Evolutionary conservation across 2,329 filamentous ascomycete genomes (phyloP).

Genomic region (Penicillium sp.): DNA sequence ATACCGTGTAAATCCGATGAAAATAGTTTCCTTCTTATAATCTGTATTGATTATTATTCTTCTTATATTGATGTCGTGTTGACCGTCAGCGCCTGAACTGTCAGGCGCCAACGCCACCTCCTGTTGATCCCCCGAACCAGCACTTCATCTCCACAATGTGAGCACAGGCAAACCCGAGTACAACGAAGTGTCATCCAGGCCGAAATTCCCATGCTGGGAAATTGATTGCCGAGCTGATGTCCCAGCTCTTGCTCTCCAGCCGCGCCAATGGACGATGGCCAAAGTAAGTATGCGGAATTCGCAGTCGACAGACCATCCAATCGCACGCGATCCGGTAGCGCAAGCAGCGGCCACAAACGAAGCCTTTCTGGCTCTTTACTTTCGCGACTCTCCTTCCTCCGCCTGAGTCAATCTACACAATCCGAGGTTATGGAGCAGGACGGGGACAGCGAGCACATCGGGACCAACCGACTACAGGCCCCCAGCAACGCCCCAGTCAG

Average conservation of each 20-base stretch:
- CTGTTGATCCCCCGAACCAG: slow-evolving; percentile 3
- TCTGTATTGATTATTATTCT: neutral
- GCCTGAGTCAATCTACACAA: slow-evolving; percentile 43
- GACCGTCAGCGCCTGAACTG: slow-evolving; percentile 6
- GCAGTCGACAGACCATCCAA: slow-evolving; percentile 25
- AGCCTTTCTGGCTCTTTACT: slow-evolving; percentile 64
- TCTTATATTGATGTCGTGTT: neutral
- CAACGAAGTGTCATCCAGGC: neutral
- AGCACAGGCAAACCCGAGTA: neutral
- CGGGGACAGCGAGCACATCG: slow-evolving; percentile 27
- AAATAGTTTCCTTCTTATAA: neutral
- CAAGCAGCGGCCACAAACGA: slow-evolving; percentile 48
- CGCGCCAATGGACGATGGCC: slow-evolving; percentile 38
- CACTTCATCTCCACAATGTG: neutral
- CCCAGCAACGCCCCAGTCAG: slow-evolving; percentile 23
- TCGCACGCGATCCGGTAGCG: slow-evolving; percentile 33
- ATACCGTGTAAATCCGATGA: neutral
- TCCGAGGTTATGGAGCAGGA: slow-evolving; percentile 32
- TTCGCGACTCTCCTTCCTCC: slow-evolving; percentile 68
- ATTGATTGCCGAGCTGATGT: slow-evolving; percentile 24
- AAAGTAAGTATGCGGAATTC: slow-evolving; percentile 26
- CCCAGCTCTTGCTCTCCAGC: slow-evolving; percentile 19
- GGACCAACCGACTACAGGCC: slow-evolving; percentile 25
- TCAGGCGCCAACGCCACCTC: slow-evolving; percentile 3
- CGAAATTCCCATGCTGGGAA: slow-evolving; percentile 7